These are phyloP conservation scores for Irpex lacteus DNA, from an alignment of 1,284 basidiomycete genomes.

Conservation along the genomic window DNA sequence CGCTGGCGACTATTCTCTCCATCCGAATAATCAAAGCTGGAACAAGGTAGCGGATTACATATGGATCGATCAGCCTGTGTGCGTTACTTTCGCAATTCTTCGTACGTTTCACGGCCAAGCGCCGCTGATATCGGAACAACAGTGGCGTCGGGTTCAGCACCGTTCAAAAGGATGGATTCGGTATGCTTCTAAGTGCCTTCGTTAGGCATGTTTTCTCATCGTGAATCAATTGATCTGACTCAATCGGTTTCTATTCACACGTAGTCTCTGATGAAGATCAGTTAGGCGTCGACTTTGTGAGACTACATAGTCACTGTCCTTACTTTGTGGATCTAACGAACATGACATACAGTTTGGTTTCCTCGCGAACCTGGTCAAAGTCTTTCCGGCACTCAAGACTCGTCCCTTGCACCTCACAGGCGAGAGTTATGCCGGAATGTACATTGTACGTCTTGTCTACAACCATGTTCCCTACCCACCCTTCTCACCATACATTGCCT, in stretches of 20 bases:
- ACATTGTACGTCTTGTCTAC: conserved; percentile 32
- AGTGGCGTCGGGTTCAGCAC: conserved; percentile 57
- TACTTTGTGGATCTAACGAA: neutral
- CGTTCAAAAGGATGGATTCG: conserved; percentile 54
- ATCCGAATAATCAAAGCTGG: conserved; percentile 13
- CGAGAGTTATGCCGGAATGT: conserved; percentile 66
- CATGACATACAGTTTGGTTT: conserved; percentile 51
- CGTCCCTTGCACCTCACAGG: conserved; percentile 62
- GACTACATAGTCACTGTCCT: conserved; percentile 17
- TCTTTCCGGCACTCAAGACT: conserved; percentile 58
- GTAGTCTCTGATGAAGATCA: conserved; percentile 62
- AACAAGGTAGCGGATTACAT: conserved; percentile 11
- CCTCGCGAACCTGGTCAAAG: conserved; percentile 57
- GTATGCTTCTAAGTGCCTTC: conserved; percentile 30
- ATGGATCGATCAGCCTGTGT: conserved; percentile 17
- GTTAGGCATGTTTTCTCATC: conserved; percentile 33
- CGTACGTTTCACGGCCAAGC: conserved; percentile 36
- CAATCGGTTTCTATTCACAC: neutral
- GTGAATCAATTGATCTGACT: neutral
- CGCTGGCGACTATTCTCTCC: neutral
- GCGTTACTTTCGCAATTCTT: neutral
- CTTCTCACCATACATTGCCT: too few relatives aligned
- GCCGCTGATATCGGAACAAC: too few relatives aligned
- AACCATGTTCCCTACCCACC: neutral
- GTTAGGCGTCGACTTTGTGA: conserved; percentile 64